Evolutionary conservation across 2,329 filamentous ascomycete species (phyloP).

Genomic region (Xylaria sp.): DNA sequence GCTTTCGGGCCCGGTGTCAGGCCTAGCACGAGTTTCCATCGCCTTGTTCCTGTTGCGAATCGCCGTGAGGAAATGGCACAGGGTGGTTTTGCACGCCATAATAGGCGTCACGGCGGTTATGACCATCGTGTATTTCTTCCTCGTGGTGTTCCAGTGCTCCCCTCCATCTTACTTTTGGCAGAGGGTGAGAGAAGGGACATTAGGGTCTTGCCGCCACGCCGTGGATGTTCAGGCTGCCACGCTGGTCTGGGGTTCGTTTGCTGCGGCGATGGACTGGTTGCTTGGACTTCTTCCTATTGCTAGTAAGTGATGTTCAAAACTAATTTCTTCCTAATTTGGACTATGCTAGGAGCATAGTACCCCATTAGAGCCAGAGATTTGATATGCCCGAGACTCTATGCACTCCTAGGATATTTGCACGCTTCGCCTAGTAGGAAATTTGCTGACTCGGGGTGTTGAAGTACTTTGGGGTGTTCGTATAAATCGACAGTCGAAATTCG

Average conservation of each 20-base stretch:
- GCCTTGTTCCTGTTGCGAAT: slow-evolving; percentile 57
- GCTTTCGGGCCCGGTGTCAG: slow-evolving; percentile 55
- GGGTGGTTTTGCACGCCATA: slow-evolving; percentile 50
- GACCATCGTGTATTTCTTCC: slow-evolving; percentile 57
- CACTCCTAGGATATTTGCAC: not conserved
- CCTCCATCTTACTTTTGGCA: slow-evolving; percentile 63
- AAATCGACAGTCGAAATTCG: slow-evolving; percentile 58
- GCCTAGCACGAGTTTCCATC: slow-evolving; percentile 55
- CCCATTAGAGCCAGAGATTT: not conserved
- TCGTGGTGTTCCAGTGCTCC: slow-evolving; percentile 62
- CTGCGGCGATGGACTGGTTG: slow-evolving; percentile 59
- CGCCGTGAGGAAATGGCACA: slow-evolving; percentile 50
- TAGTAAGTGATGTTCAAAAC: slow-evolving; percentile 37
- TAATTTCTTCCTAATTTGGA: not conserved
- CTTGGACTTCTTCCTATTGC: slow-evolving; percentile 62
- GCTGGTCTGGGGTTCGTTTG: slow-evolving; percentile 59
- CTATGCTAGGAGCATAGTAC: not conserved
- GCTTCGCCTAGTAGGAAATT: not conserved
- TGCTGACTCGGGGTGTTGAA: slow-evolving; percentile 23
- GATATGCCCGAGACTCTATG: not conserved
- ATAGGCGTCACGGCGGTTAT: slow-evolving; percentile 52
- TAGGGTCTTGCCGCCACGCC: slow-evolving; percentile 55
- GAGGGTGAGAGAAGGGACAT: slow-evolving; percentile 49
- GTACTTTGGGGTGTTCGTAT: slow-evolving; percentile 64
- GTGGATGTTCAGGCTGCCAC: slow-evolving; percentile 56